Base-by-base conservation (phyloP, 257 asterid species). In the Lithospermum erythrorhizon region DNA sequence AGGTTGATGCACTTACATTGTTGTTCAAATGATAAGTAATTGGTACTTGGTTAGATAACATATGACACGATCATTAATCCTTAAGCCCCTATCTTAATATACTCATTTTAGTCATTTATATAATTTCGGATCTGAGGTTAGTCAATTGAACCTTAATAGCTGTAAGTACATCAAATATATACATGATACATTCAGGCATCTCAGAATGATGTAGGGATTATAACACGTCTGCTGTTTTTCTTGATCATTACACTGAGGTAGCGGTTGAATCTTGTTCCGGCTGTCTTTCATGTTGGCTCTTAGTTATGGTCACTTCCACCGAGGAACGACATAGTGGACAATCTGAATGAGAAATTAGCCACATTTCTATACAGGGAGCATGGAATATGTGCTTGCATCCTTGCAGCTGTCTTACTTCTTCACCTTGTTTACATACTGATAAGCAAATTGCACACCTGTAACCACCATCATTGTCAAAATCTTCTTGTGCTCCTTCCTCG, bases 321-420 rank as follows among this genome's bases (percentile, higher is more conserved):
- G 80, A 76, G 6, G 89, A 78, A 35, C 96, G 90, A 41, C 95
- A 86, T 16, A 89, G 78, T 1, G 95, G 96, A 60, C 95, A 89
- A 24, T 82, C 85, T 63, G 70, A 41, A 60, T 81, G 87, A 57
- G 89, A 83, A 59, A 75, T 69, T 6, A 89, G 82, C 96, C 95
- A 86, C 91, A 76, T 82, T 66, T 89, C 91, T 37, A 89, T 82
- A 63, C 91, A 89, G 10, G 87, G 67, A 56, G 90, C 86, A 67
- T 84, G 97, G 62, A 86, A 89, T 9, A 59, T 74, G 70, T 89
- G 95, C 37, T 54, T 79, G 68, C 97, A 89, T 59, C 61, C 75
- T 0, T 81, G 94, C 41, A 86, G 58, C 63, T 79, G 77, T 78
- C 75, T 71, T 5, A 84, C 53, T 57, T 80, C 82, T 57, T 89